A percentile compares a stretch with the other conserved stretches of the same genome.
Evolutionary conservation across 768 basidiomycete genomes (phyloP).

Genomic region (Termitomyces sp.): DNA sequence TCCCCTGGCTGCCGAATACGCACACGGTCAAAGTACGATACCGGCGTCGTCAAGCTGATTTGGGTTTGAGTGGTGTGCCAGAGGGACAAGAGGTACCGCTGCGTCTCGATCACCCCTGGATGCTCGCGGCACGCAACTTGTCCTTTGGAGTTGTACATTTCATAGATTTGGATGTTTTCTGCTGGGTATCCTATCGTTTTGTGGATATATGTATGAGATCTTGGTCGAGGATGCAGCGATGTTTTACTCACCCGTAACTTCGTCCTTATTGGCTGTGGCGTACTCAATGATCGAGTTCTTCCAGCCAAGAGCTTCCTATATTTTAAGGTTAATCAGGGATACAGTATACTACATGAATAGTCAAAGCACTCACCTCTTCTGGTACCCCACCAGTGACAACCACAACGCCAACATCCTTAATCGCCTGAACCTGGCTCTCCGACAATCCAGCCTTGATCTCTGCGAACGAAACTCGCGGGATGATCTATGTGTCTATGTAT

Average conservation of each 20-base stretch:
- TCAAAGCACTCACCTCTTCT: slow-evolving; percentile 34
- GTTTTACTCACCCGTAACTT: slow-evolving; percentile 48
- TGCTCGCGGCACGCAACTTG: slow-evolving; percentile 72
- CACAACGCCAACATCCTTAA: slow-evolving; percentile 52
- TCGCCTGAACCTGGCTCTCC: slow-evolving; percentile 34
- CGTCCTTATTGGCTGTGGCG: slow-evolving; percentile 40
- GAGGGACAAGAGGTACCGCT: slow-evolving; percentile 52
- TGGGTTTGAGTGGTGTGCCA: slow-evolving; percentile 43
- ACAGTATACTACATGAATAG: not conserved
- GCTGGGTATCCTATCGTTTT: slow-evolving; percentile 67
- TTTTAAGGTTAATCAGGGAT: not conserved
- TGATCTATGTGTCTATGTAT: slow-evolving; percentile 30
- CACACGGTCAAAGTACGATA: slow-evolving; percentile 78
- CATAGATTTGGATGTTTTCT: slow-evolving; percentile 68
- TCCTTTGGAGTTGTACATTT: slow-evolving; percentile 64
- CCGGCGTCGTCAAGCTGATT: slow-evolving; percentile 50
- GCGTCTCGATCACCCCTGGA: slow-evolving; percentile 51
- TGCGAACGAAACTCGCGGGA: slow-evolving; percentile 46
- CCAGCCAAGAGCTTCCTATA: slow-evolving; percentile 58
- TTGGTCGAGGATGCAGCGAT: too few relatives aligned
- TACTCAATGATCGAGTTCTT: slow-evolving; percentile 53
- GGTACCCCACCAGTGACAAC: slow-evolving; percentile 57
- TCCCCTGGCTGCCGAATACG: slow-evolving; percentile 74
- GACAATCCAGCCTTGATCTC: slow-evolving; percentile 47
- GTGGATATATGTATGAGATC: not conserved